These are phyloP conservation scores for Sambucus nigra DNA, from an alignment of 129 eudicot genomes.

Conservation along the genomic window DNA sequence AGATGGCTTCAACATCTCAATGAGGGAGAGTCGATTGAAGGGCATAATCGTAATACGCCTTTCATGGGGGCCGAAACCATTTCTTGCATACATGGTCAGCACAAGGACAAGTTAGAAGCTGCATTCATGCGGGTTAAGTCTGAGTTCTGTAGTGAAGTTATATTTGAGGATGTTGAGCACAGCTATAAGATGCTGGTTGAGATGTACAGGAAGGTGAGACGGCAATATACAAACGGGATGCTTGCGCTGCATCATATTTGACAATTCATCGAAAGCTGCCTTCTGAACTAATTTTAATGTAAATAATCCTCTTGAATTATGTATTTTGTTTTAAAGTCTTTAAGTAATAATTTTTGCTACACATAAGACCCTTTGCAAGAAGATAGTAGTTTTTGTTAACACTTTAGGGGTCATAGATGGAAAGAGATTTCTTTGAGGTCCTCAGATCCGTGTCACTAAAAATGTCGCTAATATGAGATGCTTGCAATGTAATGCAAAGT, in stretches of 20 bases:
- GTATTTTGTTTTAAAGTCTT: too few relatives aligned
- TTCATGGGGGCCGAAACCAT: conserved; percentile 12
- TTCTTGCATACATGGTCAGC: conserved; percentile 16
- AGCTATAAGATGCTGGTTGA: conserved; percentile 38
- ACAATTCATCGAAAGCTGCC: too few relatives aligned
- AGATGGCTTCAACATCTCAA: conserved; percentile 54
- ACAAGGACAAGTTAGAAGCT: conserved; percentile 39
- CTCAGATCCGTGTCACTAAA: too few relatives aligned
- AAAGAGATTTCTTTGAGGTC: too few relatives aligned
- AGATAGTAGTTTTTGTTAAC: too few relatives aligned
- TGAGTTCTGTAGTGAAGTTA: conserved; percentile 42
- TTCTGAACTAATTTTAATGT: too few relatives aligned
- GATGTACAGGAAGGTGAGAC: conserved; percentile 45
- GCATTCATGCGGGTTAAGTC: conserved; percentile 44
- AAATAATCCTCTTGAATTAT: too few relatives aligned
- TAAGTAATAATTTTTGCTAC: too few relatives aligned
- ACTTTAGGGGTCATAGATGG: too few relatives aligned
- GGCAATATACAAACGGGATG: conserved; percentile 59
- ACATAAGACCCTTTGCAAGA: too few relatives aligned
- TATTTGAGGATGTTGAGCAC: conserved; percentile 34
- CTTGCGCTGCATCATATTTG: conserved; percentile 30
- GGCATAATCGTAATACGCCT: conserved; percentile 8
- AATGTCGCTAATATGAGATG: too few relatives aligned
- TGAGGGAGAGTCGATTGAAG: conserved; percentile 10
- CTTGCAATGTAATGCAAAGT: too few relatives aligned